A percentile compares a stretch with the other conserved stretches of the same genome.
Evolutionary conservation across 345 rosid species (phyloP).

Genomic region (Cardamine resedifolia): DNA sequence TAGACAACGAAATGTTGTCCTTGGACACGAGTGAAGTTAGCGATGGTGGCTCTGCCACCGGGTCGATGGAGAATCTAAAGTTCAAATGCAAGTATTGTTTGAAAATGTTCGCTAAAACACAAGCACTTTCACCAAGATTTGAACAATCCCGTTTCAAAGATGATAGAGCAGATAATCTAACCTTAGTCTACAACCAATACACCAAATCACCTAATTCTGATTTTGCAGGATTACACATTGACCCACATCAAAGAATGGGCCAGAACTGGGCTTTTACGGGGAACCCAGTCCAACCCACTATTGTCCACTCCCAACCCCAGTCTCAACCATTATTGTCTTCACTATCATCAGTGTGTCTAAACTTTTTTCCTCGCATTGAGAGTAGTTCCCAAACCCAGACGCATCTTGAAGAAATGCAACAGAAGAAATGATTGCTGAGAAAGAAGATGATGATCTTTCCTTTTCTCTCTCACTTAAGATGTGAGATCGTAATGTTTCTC

Average conservation of each 20-base stretch:
- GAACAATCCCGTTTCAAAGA: not conserved
- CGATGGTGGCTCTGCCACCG: not conserved
- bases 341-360: not conserved
- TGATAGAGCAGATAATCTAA: not conserved
- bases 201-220: not conserved
- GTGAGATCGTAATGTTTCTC: not conserved
- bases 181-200: not conserved
- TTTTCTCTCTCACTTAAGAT: constrained; percentile 12
- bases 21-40: not conserved
- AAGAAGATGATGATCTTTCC: not conserved
- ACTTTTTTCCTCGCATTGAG: not conserved
- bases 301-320: not conserved
- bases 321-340: not conserved
- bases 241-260: not conserved
- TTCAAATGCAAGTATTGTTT: constrained; percentile 21
- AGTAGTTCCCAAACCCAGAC: not conserved
- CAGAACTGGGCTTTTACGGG: not conserved
- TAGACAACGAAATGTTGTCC: not conserved
- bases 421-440: not conserved
- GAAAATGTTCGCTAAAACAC: not conserved
- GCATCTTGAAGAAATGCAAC: not conserved
- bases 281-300: not conserved
- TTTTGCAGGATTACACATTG: not conserved
- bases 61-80: not conserved
- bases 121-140: constrained; percentile 10